These are phyloP conservation scores for Tothia fuscella DNA, from an alignment of 2,329 filamentous ascomycete genomes.

Conservation along the genomic window DNA sequence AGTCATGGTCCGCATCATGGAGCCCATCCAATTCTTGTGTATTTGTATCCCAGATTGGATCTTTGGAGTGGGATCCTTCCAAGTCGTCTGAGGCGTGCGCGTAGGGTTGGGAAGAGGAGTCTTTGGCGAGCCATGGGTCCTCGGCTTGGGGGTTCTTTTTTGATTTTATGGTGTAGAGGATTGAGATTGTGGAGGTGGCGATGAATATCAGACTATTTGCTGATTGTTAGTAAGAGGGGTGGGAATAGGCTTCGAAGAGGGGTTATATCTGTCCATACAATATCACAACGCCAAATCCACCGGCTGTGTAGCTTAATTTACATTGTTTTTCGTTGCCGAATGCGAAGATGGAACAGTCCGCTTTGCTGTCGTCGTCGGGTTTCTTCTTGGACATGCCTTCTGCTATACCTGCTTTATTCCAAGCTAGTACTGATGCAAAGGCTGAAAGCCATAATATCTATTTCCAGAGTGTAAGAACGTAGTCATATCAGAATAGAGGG, in stretches of 20 bases:
- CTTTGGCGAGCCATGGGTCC: conserved; percentile 19
- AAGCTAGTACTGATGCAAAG: conserved; percentile 44
- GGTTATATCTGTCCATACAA: conserved; percentile 35
- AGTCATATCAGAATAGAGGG: not conserved
- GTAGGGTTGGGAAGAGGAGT: conserved; percentile 27
- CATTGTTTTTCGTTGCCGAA: conserved; percentile 45
- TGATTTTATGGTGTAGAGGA: conserved; percentile 44
- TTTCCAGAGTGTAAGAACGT: conserved; percentile 1
- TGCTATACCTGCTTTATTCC: conserved; percentile 42
- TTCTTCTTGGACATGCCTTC: conserved; percentile 34
- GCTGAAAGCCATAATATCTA: conserved; percentile 47
- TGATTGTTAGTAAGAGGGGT: conserved; percentile 6
- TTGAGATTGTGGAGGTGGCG: conserved; percentile 39
- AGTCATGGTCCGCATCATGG: conserved; percentile 30
- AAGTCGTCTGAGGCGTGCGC: conserved; percentile 24
- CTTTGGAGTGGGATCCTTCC: conserved; percentile 31
- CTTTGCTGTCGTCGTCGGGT: conserved; percentile 23
- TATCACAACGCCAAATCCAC: conserved; percentile 44
- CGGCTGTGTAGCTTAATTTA: conserved; percentile 42
- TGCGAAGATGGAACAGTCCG: conserved; percentile 42
- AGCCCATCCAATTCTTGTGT: conserved; percentile 25
- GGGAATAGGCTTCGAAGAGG: not conserved
- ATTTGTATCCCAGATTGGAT: conserved; percentile 32
- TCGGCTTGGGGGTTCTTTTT: conserved; percentile 38
- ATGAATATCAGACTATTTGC: conserved; percentile 39